A percentile compares a stretch with the other conserved stretches of the same genome.
These are phyloP conservation scores for Aulographum hederae DNA, from an alignment of 2,329 filamentous ascomycete genomes.

Conservation along the genomic window DNA sequence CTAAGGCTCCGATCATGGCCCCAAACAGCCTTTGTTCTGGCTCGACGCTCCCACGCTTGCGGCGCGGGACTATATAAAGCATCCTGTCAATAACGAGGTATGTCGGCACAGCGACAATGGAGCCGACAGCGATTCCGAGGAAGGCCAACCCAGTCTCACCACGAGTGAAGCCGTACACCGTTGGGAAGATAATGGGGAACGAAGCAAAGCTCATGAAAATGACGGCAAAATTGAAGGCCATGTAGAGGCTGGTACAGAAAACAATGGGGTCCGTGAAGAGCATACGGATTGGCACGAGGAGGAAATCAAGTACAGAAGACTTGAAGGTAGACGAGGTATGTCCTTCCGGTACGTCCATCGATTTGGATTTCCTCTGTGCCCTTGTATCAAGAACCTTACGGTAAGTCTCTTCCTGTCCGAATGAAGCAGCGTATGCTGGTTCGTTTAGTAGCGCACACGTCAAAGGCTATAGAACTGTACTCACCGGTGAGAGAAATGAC, in stretches of 20 bases:
- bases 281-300: conserved; percentile 34
- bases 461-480: too few species aligned
- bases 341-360: too few species aligned
- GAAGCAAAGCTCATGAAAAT: conserved; percentile 18
- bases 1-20: conserved; percentile 16
- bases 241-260: conserved; percentile 16
- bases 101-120: conserved; percentile 8
- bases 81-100: conserved; percentile 16
- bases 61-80: conserved; percentile 17
- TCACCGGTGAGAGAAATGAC: too few species aligned
- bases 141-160: conserved; percentile 16
- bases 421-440: too few species aligned
- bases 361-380: too few species aligned
- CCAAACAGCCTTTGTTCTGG: conserved; percentile 17
- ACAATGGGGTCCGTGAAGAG: conserved; percentile 17
- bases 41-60: conserved; percentile 8
- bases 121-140: conserved; percentile 15
- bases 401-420: too few species aligned
- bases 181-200: conserved; percentile 15
- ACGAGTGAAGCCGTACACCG: conserved; percentile 12
- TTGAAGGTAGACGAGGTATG: too few species aligned
- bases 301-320: too few species aligned
- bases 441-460: too few species aligned
- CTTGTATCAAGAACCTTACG: too few species aligned
- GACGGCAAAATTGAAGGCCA: conserved; percentile 15